Percentiles rank a stretch among this genome's conserved stretches.
Evolutionary conservation across 2,329 filamentous ascomycete genomes (phyloP).

Genomic region (Fusarium falciforme): DNA sequence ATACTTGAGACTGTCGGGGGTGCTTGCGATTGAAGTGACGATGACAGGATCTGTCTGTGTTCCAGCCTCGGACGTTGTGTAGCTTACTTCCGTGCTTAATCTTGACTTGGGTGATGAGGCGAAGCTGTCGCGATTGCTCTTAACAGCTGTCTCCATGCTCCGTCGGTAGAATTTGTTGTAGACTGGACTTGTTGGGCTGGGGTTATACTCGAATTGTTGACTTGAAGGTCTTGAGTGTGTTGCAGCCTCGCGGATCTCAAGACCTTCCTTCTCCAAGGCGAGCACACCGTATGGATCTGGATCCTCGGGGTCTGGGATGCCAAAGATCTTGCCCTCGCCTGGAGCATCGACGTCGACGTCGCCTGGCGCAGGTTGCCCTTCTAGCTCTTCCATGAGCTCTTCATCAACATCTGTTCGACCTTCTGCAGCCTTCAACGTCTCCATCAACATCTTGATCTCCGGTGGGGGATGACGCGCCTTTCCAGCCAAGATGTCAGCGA

Average conservation of each 20-base stretch:
- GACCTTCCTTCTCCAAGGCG: conserved; percentile 50
- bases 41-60: conserved; percentile 44
- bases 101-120: conserved; percentile 25
- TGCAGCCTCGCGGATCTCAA: conserved; percentile 51
- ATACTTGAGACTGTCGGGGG: neutral
- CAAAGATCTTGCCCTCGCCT: conserved; percentile 44
- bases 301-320: conserved; percentile 51
- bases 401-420: conserved; percentile 49
- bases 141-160: conserved; percentile 39
- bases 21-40: conserved; percentile 10
- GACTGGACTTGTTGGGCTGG: conserved; percentile 50
- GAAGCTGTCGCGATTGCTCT: conserved; percentile 37
- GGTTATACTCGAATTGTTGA: conserved; percentile 51
- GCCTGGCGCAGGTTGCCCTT: conserved; percentile 49
- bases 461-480: conserved; percentile 49
- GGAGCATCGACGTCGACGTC: conserved; percentile 50
- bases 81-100: conserved; percentile 7
- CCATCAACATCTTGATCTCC: conserved; percentile 47
- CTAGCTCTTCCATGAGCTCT: conserved; percentile 49
- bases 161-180: conserved; percentile 51
- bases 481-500: conserved; percentile 59
- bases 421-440: conserved; percentile 49
- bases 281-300: conserved; percentile 53
- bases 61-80: conserved; percentile 40
- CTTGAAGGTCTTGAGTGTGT: conserved; percentile 50